Conservation (phyloP, 495 filamentous ascomycete species). For the Aspergillus sclerotioniger region DNA sequence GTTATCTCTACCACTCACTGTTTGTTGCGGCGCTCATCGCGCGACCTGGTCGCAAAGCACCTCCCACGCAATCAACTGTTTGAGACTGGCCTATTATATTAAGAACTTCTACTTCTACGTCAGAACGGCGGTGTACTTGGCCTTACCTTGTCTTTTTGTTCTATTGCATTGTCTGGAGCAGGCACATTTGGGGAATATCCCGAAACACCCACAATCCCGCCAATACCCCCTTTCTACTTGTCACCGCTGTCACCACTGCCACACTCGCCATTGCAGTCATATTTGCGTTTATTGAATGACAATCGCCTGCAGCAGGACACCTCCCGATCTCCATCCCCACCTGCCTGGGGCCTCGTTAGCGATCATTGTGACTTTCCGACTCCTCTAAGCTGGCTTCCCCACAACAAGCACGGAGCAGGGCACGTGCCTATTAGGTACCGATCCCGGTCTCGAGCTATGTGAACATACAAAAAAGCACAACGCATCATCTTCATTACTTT, state of each 20-base stretch:
- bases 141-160: not conserved
- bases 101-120: constrained; percentile 5
- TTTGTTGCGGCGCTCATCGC: constrained; percentile 1
- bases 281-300: not conserved
- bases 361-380: not conserved
- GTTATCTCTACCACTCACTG: not conserved
- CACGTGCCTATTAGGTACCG: not conserved
- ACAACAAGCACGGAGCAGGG: not conserved
- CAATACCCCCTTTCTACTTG: not conserved
- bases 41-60: not conserved
- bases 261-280: not conserved
- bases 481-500: not conserved
- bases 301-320: not conserved
- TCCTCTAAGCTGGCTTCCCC: not conserved
- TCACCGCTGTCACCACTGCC: not conserved
- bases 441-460: not conserved
- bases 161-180: not conserved
- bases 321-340: not conserved
- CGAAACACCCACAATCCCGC: not conserved
- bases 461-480: not conserved
- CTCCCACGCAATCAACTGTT: not conserved
- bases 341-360: not conserved
- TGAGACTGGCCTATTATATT: not conserved
- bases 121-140: constrained; percentile 5
- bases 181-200: not conserved